Evolutionary conservation across 73 alveolate genomes (phyloP).

Genomic region (Tetrahymena thermophila): DNA sequence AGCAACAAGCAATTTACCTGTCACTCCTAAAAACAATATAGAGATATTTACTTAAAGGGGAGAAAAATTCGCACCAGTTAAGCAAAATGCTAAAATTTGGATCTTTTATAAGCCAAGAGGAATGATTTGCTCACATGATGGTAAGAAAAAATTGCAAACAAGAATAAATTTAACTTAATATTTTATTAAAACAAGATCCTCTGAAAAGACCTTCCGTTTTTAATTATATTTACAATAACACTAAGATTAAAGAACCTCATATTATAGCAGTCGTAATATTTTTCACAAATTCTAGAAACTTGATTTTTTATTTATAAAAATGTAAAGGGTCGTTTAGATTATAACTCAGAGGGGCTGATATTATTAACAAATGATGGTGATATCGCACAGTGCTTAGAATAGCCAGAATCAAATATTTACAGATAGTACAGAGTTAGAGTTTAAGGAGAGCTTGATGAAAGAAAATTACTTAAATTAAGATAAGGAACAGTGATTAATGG

Average conservation of each 20-base stretch:
- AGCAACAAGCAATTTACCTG: conserved; percentile 45
- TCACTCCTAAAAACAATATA: conserved; percentile 43
- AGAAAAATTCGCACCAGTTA: conserved; percentile 29
- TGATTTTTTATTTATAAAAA: background rate
- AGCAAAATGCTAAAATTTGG: conserved; percentile 41
- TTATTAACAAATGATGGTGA: conserved; percentile 76
- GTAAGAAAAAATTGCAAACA: conserved; percentile 36
- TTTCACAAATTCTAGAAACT: background rate
- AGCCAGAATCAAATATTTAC: conserved; percentile 47
- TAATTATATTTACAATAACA: conserved; percentile 1
- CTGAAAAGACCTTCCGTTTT: conserved; percentile 26
- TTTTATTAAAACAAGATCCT: conserved; percentile 41
- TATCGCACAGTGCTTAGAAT: conserved; percentile 64
- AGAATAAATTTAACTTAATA: background rate
- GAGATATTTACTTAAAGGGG: conserved; percentile 58
- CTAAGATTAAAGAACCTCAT: conserved; percentile 16
- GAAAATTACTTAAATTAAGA: conserved; percentile 47
- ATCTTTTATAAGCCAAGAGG: conserved; percentile 49
- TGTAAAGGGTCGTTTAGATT: conserved; percentile 60
- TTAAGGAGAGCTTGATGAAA: conserved; percentile 63
- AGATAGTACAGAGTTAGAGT: conserved; percentile 79
- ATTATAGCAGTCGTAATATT: conserved; percentile 28
- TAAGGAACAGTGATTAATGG: conserved; percentile 60
- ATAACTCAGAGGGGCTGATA: conserved; percentile 68
- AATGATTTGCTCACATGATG: conserved; percentile 51